Base-by-base conservation (phyloP, 139 green algal species). In the Auxenochlorella protothecoides region DNA sequence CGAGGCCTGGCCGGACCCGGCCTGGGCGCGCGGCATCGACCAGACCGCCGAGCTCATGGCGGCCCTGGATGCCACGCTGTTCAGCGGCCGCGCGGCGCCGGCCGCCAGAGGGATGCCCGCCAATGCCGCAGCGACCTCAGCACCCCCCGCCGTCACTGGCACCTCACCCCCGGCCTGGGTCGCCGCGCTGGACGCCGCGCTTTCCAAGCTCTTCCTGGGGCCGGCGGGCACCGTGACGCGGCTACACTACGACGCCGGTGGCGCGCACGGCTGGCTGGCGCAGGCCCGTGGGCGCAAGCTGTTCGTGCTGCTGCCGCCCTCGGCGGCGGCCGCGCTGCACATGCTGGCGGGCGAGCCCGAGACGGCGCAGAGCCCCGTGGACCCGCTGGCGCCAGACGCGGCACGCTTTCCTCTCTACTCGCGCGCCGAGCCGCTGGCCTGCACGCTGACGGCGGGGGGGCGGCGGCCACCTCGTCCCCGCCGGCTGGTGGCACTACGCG, bases 401-500 rank as follows among this genome's bases (percentile, higher is more conserved):
- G 5, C 15, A 5, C 59, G 7, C 55, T 74, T 54, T 15, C 71
- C 71, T 11, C 13, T 59, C 5, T 72, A 66, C 59, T 10, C 4
- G 7, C 14, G 74, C 5, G 69, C 68, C 63, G 11, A 15, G 4
- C 53, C 55, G 11, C 11, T 65, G 5, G 51, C 70, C 6, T 64
- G 56, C 55, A 67, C 79, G 14, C 4, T 81, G 55, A 5, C 77
- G 13, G n/a, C 74, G 9, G 76, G 76, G 9, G 71, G 78, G 55
- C n/a, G n/a, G n/a, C n/a, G n/a, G n/a, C 59, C 6, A 78, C 4
- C 8, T 81, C 14, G 73, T 79, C 54, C 76, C 76, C 4, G n/a
- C 74, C 10, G 71, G 76, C 57, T 81, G 76, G 76, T 81, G 76
- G 76, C 76, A 81, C 16, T 81, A 78, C 56, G 76, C 76, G 13